A percentile compares a stretch with the other conserved stretches of the same genome.
These are phyloP conservation scores for Rickenella mellea DNA, from an alignment of 768 basidiomycete species.

Conservation along the genomic window DNA sequence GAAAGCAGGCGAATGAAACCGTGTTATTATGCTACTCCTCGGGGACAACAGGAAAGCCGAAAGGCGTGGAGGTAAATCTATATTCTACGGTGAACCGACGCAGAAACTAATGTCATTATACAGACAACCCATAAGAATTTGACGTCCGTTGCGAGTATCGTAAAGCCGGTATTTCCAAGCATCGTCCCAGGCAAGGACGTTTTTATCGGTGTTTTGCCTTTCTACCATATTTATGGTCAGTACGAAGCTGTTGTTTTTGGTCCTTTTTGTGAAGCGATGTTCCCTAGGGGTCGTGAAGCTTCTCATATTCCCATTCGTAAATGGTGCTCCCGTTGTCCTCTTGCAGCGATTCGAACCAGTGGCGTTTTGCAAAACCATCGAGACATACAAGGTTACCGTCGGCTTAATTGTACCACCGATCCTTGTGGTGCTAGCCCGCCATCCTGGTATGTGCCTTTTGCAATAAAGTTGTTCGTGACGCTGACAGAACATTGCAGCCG, in stretches of 20 bases:
- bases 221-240: slow-evolving; percentile 39
- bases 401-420: slow-evolving; percentile 73
- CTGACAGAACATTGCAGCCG: no score
- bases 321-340: slow-evolving; percentile 44
- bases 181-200: slow-evolving; percentile 33
- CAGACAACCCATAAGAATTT: slow-evolving; percentile 66
- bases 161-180: slow-evolving; percentile 33
- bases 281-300: slow-evolving; percentile 49
- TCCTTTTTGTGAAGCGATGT: slow-evolving; percentile 3
- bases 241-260: slow-evolving; percentile 15
- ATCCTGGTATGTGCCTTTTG: slow-evolving; percentile 40
- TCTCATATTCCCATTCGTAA: slow-evolving; percentile 45
- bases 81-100: background rate
- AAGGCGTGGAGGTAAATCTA: slow-evolving; percentile 42
- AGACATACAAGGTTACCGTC: slow-evolving; percentile 51
- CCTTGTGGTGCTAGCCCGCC: slow-evolving; percentile 63
- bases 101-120: background rate
- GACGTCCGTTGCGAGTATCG: slow-evolving; percentile 45
- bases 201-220: slow-evolving; percentile 58
- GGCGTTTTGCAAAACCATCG: slow-evolving; percentile 54
- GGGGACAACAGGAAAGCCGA: slow-evolving; percentile 75
- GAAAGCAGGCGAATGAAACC: slow-evolving; percentile 45
- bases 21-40: slow-evolving; percentile 52
- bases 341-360: slow-evolving; percentile 65
- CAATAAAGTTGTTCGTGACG: no score